phyloP scores from a whole-genome alignment of 75 land plant species.

The Adiantum capillusveneris region DNA sequence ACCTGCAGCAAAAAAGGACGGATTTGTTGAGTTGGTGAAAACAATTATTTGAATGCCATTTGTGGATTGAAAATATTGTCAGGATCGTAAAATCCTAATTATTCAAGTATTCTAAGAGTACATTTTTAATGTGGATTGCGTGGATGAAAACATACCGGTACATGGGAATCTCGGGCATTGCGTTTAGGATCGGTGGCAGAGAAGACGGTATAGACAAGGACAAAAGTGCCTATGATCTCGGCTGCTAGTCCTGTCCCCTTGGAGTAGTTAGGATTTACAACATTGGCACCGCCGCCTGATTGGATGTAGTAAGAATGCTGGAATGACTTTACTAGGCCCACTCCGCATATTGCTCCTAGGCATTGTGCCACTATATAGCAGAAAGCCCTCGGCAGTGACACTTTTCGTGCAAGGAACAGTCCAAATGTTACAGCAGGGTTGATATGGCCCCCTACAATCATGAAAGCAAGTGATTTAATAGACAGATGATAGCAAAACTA shows the following conservation, averaged over 20 bases:
- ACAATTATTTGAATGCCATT: no score
- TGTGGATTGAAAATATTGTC: no score
- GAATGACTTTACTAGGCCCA: constrained; percentile 25
- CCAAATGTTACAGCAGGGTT: constrained; percentile 39
- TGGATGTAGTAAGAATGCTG: constrained; percentile 14
- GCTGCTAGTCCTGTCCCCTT: constrained; percentile 28
- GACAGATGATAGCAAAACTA: constrained; percentile 5
- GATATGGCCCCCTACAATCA: constrained; percentile 9
- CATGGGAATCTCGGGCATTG: constrained; percentile 30
- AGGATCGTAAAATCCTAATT: no score
- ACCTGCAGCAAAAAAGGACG: no score
- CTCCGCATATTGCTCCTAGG: constrained; percentile 32
- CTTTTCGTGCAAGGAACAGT: constrained; percentile 26
- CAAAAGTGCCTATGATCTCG: no score
- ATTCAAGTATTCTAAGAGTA: no score
- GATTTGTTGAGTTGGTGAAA: no score
- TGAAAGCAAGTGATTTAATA: no score
- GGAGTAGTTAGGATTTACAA: constrained; percentile 15
- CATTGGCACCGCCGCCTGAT: constrained; percentile 27
- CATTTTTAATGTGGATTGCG: no score
- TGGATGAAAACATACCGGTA: constrained; percentile 36
- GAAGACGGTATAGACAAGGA: no score
- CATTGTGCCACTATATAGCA: constrained; percentile 23
- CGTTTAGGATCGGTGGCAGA: constrained; percentile 37
- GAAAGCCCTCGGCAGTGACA: constrained; percentile 22